phyloP scores from a whole-genome alignment of 352 stramenopile genomes.

The Globisporangium nagaii region DNA sequence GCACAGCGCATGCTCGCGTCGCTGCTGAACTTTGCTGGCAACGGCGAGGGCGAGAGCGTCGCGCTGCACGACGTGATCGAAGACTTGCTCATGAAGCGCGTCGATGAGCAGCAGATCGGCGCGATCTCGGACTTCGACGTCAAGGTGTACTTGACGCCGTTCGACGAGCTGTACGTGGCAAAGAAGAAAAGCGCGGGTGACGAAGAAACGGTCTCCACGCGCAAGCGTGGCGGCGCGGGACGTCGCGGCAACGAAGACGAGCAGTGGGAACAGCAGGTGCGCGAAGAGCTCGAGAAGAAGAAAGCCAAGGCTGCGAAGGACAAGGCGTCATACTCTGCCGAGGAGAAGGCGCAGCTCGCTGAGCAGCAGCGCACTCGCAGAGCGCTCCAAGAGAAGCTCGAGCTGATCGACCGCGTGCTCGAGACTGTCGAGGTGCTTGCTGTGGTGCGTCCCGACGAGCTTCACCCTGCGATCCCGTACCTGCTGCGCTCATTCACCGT shows the following conservation, averaged over 20 bases:
- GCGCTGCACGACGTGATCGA: conserved; percentile 69
- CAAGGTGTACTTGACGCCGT: conserved; percentile 50
- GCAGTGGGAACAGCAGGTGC: conserved; percentile 80
- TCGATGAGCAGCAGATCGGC: conserved; percentile 43
- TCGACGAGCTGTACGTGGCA: conserved; percentile 68
- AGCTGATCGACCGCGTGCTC: conserved; percentile 40
- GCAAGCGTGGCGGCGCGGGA: conserved; percentile 26
- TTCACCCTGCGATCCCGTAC: conserved; percentile 68
- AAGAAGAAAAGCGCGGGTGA: conserved; percentile 37
- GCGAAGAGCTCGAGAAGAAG: conserved; percentile 81
- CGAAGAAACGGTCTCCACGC: conserved; percentile 15
- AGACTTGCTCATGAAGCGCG: conserved; percentile 42
- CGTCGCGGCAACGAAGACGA: conserved; percentile 73
- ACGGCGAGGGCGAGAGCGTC: conserved; percentile 70
- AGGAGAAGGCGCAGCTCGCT: conserved; percentile 51
- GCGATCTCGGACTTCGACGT: conserved; percentile 57
- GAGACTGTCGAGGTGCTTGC: conserved; percentile 65
- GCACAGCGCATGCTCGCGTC: conserved; percentile 67
- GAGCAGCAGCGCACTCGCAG: conserved; percentile 56
- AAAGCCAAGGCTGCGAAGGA: conserved; percentile 29
- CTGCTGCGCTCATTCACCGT: conserved; percentile 41
- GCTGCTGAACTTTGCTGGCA: conserved; percentile 75
- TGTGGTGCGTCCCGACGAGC: conserved; percentile 44
- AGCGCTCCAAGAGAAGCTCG: conserved; percentile 37
- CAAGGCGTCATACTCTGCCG: conserved; percentile 37